These are phyloP conservation scores for Agrocybe chaxingu DNA, from an alignment of 768 basidiomycete genomes.

Conservation along the genomic window DNA sequence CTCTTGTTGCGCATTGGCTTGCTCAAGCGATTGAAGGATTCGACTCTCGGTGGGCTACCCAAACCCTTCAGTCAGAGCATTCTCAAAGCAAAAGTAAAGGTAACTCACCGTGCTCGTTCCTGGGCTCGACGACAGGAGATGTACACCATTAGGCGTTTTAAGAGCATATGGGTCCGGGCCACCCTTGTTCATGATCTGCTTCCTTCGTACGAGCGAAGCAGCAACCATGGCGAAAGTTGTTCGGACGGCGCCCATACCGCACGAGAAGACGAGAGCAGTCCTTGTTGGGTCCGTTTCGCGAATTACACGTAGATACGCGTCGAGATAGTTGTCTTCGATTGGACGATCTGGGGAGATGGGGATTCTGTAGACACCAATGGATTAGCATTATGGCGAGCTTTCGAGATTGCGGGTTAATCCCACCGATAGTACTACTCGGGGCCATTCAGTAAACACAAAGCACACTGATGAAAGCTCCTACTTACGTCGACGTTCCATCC, in stretches of 20 bases:
- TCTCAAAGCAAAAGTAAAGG: neutral
- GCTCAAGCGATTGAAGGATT: conserved; percentile 64
- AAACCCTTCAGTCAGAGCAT: neutral
- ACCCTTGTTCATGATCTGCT: conserved; percentile 63
- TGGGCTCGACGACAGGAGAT: conserved; percentile 26
- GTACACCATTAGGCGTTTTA: conserved; percentile 24
- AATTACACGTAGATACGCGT: conserved; percentile 86
- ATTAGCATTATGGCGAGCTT: neutral
- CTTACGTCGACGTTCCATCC: conserved; percentile 93
- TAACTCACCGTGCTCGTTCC: conserved; percentile 46
- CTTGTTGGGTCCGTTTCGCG: conserved; percentile 72
- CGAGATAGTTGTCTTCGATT: conserved; percentile 96
- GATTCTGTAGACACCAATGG: conserved; percentile 46
- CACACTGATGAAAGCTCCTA: conserved; percentile 1
- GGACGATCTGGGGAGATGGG: conserved; percentile 93
- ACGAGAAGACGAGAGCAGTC: conserved; percentile 89
- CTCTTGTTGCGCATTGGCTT: conserved; percentile 79
- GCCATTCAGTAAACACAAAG: neutral
- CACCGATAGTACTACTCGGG: conserved; percentile 69
- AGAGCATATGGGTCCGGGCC: conserved; percentile 74
- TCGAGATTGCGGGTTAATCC: neutral
- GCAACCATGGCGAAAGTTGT: conserved; percentile 98
- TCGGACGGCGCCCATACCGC: conserved; percentile 95
- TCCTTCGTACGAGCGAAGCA: conserved; percentile 80
- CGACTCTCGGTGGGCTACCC: conserved; percentile 51